phyloP scores from a whole-genome alignment of 441 rosid species.

The Adansonia gregorii region DNA sequence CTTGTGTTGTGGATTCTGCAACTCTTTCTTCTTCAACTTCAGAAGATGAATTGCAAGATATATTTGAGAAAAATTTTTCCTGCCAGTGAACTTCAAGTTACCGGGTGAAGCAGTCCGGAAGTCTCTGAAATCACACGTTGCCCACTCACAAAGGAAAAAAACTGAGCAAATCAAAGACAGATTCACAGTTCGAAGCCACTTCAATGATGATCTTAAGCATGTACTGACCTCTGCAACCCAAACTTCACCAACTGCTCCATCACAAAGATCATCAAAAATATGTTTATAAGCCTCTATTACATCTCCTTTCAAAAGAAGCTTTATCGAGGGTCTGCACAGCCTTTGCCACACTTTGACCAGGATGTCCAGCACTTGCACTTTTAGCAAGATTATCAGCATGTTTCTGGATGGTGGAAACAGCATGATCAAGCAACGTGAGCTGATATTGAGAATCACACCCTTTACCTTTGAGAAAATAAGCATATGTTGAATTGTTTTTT shows the following conservation, averaged over 20 bases:
- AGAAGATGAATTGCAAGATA: constrained; percentile 79
- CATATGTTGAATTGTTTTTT: constrained; percentile 59
- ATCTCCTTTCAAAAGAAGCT: constrained; percentile 83
- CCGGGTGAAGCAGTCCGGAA: constrained; percentile 68
- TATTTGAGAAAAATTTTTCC: constrained; percentile 83
- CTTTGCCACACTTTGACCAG: constrained; percentile 76
- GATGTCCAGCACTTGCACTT: constrained; percentile 73
- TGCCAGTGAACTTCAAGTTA: constrained; percentile 78
- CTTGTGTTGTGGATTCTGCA: constrained; percentile 47
- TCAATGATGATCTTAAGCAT: constrained; percentile 81
- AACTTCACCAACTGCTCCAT: constrained; percentile 72
- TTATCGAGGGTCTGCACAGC: constrained; percentile 91
- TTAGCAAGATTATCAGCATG: constrained; percentile 78
- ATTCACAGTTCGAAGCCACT: constrained; percentile 78
- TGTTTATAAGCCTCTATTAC: constrained; percentile 62
- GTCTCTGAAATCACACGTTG: constrained; percentile 93
- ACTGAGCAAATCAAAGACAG: constrained; percentile 74
- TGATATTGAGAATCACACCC: constrained; percentile 78
- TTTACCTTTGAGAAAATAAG: constrained; percentile 60
- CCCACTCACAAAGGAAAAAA: constrained; percentile 98
- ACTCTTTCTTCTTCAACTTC: constrained; percentile 70
- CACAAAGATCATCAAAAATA: constrained; percentile 83
- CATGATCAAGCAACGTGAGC: constrained; percentile 67
- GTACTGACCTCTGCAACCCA: constrained; percentile 93
- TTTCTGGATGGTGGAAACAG: constrained; percentile 75